Base-by-base conservation (phyloP, 106 monocot species). In the Acorus calamus region DNA sequence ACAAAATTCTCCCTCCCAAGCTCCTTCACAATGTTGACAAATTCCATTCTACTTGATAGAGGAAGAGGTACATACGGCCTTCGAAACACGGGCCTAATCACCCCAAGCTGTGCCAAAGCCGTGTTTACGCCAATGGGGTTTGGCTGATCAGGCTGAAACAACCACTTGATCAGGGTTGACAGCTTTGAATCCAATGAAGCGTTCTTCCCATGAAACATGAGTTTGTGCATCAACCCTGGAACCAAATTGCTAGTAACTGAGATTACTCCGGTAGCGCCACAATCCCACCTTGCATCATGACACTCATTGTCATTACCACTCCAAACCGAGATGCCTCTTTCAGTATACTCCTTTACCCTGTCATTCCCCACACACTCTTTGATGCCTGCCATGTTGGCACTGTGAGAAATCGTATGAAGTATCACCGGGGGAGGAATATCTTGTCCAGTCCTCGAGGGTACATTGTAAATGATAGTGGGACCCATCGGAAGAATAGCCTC, bases 401-500 rank as follows among this genome's bases (percentile, higher is more conserved):
- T 80, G 8, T 59, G 8, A 1, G 76, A 73, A 28, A 94, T 46
- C 8, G 53, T 45, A 6, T 78, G 66, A 10, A 28, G 28, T 28
- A 89, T 82, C n/a, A 89, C 81, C 2, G 49, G 9, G 28, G 86
- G 84, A 51, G 89, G 76, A 46, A 94, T 94, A 59, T 94, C 89
- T 52, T 94, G 89, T 6, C 89, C 89, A 14, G 86, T 94, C 56
- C 94, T 76, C 0, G 79, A 72, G 3, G 94, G 94, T 14, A 94
- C 94, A 58, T 89, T 94, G 70, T 89, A 94, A 4, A 89, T 86
- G 71, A 89, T 89, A 3, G 82, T 94, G 3, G 94, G 94, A 2
- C 89, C 94, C 84, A 89, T 94, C 7, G 83, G 76, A 57, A 94
- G 74, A 4, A 94, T 82, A 10, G 81, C 57, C 45, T 79, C 76